These are phyloP conservation scores for Papiliotrema terrestris DNA, from an alignment of 1,284 basidiomycete species.

Conservation along the genomic window DNA sequence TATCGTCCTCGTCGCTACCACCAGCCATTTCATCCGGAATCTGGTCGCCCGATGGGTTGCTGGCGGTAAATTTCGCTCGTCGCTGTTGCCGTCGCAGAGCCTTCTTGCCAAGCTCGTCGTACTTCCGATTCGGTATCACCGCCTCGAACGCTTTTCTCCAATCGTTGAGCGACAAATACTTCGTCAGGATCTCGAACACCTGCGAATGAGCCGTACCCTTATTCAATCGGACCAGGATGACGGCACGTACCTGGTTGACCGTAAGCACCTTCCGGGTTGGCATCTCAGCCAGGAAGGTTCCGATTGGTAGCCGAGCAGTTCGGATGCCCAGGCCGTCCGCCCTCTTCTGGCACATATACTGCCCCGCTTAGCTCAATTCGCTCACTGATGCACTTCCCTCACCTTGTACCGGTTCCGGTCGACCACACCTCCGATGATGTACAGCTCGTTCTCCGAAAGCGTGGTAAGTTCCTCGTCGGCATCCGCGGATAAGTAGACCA, in stretches of 20 bases:
- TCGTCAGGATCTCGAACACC: slow-evolving; percentile 85
- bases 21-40: not conserved
- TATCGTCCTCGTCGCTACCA: not conserved
- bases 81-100: not conserved
- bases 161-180: slow-evolving; percentile 76
- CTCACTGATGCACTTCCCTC: slow-evolving; percentile 11
- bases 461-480: slow-evolving; percentile 76
- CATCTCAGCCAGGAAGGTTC: slow-evolving; percentile 74
- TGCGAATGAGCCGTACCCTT: slow-evolving; percentile 3
- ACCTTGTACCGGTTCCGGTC: slow-evolving; percentile 98
- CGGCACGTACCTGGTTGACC: slow-evolving; percentile 72
- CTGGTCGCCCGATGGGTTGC: not conserved
- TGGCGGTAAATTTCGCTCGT: not conserved
- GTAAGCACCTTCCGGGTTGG: slow-evolving; percentile 92
- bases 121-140: slow-evolving; percentile 87
- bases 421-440: slow-evolving; percentile 94
- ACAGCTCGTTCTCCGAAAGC: slow-evolving; percentile 78
- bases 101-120: slow-evolving; percentile 48
- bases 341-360: slow-evolving; percentile 88
- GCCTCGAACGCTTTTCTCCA: slow-evolving; percentile 80
- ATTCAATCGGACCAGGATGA: not conserved
- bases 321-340: slow-evolving; percentile 70
- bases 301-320: slow-evolving; percentile 89
- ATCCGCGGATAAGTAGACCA: slow-evolving; percentile 95
- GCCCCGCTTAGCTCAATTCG: not conserved